Evolutionary conservation across 2,329 filamentous ascomycete genomes (phyloP), one percentile per base, ranked within the genome.

Genomic region (Pezizomycotina sp.): DNA sequence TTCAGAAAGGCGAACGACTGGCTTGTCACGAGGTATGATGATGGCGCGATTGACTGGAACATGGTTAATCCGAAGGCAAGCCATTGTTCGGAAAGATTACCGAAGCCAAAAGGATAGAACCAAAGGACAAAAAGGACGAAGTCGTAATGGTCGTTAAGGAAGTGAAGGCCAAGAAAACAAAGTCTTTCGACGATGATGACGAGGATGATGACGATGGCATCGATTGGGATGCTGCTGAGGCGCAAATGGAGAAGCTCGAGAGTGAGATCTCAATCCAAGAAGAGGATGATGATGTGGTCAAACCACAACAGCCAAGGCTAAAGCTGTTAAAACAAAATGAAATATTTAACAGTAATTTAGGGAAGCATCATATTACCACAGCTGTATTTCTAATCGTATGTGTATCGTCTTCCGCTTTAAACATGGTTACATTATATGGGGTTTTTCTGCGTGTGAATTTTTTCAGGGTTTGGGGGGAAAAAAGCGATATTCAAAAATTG

Each of bases 1-100:
- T 92, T 91, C 56, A 73, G 64, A 46, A 70, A 73, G 59, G 71
- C 79, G 29, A 92, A 92, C 53, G 74, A 79, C 50, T 98, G 89
- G 89, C 63, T 98, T 14, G 62, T 68, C 34, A 57, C 66, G 48
- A 66, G 77, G 39, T 92, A 95, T 57, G 62, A 68, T n/a, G 76
- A 74, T 3, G 76, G 71, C 1, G 69, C 73, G 51, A 83, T 98
- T 50, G 77, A 95, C 56, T 98, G 89, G 86, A 74, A 77, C 53
- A 53, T 76, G 42, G 62, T 68, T 29, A 50, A 56, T 4, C 32
- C 35, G 10, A 50, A 42, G 27, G 28, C 19, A 43, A 46, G 14
- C 29, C 20, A 12, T 30, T 37, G 20, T 26, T 41, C 6, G 30
- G 38, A 18, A 38, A 35, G 13, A 29, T 27, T 27, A 34, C 43